Evolutionary conservation across 176 grass and related monocot species (phyloP), one percentile per base, ranked within the genome.

Genomic region (Elaeis guineensis): DNA sequence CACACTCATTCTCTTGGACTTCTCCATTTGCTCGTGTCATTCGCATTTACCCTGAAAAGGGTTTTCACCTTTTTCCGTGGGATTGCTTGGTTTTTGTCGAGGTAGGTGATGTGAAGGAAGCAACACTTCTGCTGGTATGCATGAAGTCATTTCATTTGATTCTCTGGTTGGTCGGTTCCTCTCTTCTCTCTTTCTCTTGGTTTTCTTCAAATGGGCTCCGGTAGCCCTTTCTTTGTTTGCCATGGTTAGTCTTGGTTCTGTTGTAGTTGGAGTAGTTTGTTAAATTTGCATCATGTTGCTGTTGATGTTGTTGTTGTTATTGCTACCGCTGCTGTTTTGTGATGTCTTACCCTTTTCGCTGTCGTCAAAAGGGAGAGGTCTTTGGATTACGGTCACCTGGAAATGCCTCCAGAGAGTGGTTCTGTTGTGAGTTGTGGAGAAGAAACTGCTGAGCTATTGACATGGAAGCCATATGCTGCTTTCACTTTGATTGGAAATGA

Each of bases 141-240:
- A 44, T 50, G 69, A 51, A 73, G 11, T 55, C 53, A 56, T 58
- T 32, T 64, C 65, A 12, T 12, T 85, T 25, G 20, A 59, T 65
- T 74, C 24, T 62, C 58, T 63, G 69, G 75, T 55, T 14, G 71
- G 75, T 79, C 69, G 70, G 77, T 81, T 79, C 69, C 55, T 74
- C 35, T 74, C 19, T 64, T 49, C 21, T 20, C 49, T 56, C 32
- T 70, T 28, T 69, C 77, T 77, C 74, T 69, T 80, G 70, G 77
- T 93, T 93, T 94, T 88, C 70, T 63, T 94, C 64, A 25, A 61
- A 18, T 50, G 56, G 61, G 35, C 52, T 68, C 32, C 71, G 52
- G 60, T 74, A 61, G 60, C 68, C 53, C 58, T 66, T 62, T 69
- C 28, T 16, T 64, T 44, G 35, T 44, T 44, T 44, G 35, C 35